These are phyloP conservation scores for Trichoderma citrinoviride DNA, from an alignment of 2,329 filamentous ascomycete species.

Conservation along the genomic window DNA sequence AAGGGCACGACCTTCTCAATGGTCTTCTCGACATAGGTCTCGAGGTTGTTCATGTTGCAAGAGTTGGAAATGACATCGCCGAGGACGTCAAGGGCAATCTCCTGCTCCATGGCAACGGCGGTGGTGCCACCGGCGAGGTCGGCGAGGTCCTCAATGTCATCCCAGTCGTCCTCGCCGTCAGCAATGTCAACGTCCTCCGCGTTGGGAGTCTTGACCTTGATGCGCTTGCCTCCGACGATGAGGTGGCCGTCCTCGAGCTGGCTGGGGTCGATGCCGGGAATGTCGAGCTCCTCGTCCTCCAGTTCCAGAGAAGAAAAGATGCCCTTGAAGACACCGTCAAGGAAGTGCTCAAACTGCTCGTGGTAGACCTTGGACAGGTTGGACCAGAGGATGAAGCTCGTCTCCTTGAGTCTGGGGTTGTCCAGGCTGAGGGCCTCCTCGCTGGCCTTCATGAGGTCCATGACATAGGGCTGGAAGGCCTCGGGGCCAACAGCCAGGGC, in stretches of 20 bases:
- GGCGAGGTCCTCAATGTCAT: constrained; percentile 73
- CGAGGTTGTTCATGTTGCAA: constrained; percentile 66
- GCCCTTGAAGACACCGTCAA: constrained; percentile 73
- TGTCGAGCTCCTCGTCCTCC: constrained; percentile 81
- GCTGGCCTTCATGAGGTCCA: constrained; percentile 85
- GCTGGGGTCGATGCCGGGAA: constrained; percentile 56
- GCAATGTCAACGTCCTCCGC: constrained; percentile 55
- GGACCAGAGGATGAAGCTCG: constrained; percentile 95
- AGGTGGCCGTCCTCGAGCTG: constrained; percentile 74
- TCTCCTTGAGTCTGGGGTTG: constrained; percentile 89
- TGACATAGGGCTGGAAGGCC: constrained; percentile 86
- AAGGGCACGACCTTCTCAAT: constrained; percentile 78
- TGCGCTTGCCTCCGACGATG: constrained; percentile 76
- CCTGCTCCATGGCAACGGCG: constrained; percentile 90
- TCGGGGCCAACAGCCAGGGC: constrained; percentile 81
- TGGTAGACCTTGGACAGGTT: constrained; percentile 92
- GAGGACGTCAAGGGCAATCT: constrained; percentile 92
- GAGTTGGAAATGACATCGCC: constrained; percentile 90
- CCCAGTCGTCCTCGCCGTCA: constrained; percentile 53
- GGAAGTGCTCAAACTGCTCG: constrained; percentile 75
- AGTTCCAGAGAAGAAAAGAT: constrained; percentile 83
- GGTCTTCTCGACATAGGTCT: constrained; percentile 85
- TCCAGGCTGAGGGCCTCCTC: constrained; percentile 87
- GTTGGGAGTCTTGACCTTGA: constrained; percentile 67
- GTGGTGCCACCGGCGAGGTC: constrained; percentile 77